Base-by-base conservation (phyloP, 108 stramenopile genomes). In the Chaetoceros muelleri region DNA sequence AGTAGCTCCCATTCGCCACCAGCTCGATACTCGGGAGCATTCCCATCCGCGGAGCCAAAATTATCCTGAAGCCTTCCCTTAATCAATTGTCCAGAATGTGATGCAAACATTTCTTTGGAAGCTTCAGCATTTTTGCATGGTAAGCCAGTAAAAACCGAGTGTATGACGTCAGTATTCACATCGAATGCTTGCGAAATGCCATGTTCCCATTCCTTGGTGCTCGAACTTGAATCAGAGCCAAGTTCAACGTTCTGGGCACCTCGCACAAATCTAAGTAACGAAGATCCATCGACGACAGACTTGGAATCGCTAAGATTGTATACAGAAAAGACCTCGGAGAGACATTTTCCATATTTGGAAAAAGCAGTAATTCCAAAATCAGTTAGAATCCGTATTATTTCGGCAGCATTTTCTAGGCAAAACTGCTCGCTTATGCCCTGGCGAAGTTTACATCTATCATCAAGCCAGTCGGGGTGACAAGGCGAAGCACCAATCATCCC, bases 391-490 rank as follows among this genome's bases (percentile, higher is more conserved):
- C 30, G 48, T 20, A 84, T 52, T 3, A 84, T 81, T 19, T 30
- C 57, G 16, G 58, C 58, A 1, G 84, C 84, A 48, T 67, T 56
- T 40, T 78, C 70, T n/a, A 66, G 34, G 21, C 79, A 76, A 58
- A 69, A 57, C 13, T 46, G 17, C 0, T 59, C 29, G 26, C 52
- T 27, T 30, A 90, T 64, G 2, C 66, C 75, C 18, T 62, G 60
- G 17, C 67, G 70, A 46, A 86, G 62, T 28, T 48, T 62, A 48
- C 79, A 83, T 22, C 56, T 67, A 0, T 40, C 52, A 52, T 90
- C 88, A 45, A 90, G 65, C 82, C 82, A 90, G 52, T 90, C 88
- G 2, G 88, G 88, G 62, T 83, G 77, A 28, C 70, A 67, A 17
- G 88, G 88, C 20, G 84, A 82, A 8, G 78, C 82, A 20, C 84